A percentile compares a stretch with the other conserved stretches of the same genome.
Conservation (phyloP, 306 rosid species). For the Luffa aegyptiaca region DNA sequence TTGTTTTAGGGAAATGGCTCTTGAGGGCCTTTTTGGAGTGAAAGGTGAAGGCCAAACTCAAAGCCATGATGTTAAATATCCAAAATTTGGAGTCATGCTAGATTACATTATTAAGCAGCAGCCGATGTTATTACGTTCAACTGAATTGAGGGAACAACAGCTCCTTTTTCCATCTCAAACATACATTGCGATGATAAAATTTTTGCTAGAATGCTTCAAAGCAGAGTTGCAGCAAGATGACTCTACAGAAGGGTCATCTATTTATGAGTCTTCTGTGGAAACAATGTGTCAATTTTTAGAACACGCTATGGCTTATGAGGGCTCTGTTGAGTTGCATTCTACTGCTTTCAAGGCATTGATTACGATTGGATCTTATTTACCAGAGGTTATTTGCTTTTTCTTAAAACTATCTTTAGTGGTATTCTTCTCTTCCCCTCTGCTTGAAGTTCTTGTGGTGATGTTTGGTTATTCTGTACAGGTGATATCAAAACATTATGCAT, state of each 20-base stretch:
- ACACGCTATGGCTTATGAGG: constrained; percentile 84
- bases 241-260: constrained; percentile 33
- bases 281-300: constrained; percentile 61
- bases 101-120: constrained; percentile 62
- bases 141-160: constrained; percentile 54
- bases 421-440: constrained; percentile 6
- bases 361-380: constrained; percentile 60
- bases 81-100: constrained; percentile 64
- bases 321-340: constrained; percentile 81
- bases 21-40: constrained; percentile 63
- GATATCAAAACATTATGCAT: constrained; percentile 56
- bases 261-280: constrained; percentile 44
- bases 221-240: constrained; percentile 49
- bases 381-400: constrained; percentile 45
- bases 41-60: constrained; percentile 34
- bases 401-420: constrained; percentile 10
- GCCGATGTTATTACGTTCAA: constrained; percentile 59
- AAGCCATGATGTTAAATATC: constrained; percentile 37
- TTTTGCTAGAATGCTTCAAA: constrained; percentile 67
- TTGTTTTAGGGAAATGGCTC: constrained; percentile 72
- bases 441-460: constrained; percentile 9
- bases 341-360: constrained; percentile 76
- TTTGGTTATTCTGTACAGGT: constrained; percentile 40
- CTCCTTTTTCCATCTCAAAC: constrained; percentile 65
- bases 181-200: constrained; percentile 66